Evolutionary conservation across 2,329 filamentous ascomycete species (phyloP).

Genomic region (Botryotinia calthae): DNA sequence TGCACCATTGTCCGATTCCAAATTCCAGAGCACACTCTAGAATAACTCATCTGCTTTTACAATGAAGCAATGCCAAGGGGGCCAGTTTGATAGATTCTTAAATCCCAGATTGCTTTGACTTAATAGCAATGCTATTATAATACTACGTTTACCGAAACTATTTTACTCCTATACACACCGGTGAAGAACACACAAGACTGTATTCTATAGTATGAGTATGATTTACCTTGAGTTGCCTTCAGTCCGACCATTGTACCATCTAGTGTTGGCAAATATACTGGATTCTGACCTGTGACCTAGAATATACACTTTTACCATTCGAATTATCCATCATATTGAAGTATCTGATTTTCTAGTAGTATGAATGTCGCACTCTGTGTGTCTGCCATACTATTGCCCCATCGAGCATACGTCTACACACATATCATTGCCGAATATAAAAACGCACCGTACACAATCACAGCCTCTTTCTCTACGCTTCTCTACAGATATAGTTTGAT

Average conservation of each 20-base stretch:
- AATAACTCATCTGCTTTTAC: neutral
- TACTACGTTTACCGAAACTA: neutral
- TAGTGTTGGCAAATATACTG: neutral
- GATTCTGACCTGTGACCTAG: neutral
- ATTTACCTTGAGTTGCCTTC: neutral
- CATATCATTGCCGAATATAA: neutral
- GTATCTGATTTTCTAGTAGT: neutral
- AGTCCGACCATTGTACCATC: neutral
- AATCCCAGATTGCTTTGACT: neutral
- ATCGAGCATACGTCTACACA: too few species aligned
- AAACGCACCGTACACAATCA: neutral
- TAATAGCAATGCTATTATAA: neutral
- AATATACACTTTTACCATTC: neutral
- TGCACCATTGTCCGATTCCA: fast-evolving
- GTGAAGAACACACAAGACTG: neutral
- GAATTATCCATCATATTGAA: neutral
- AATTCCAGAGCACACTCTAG: neutral
- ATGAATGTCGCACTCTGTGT: neutral
- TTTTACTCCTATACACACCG: neutral
- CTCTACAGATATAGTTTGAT: neutral
- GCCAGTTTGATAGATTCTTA: neutral
- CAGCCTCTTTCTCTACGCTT: neutral
- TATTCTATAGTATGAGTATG: neutral
- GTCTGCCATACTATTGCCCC: too few species aligned
- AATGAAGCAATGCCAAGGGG: neutral